Base-by-base conservation (phyloP, 805 yeast species). In the Ogataea sp. region DNA sequence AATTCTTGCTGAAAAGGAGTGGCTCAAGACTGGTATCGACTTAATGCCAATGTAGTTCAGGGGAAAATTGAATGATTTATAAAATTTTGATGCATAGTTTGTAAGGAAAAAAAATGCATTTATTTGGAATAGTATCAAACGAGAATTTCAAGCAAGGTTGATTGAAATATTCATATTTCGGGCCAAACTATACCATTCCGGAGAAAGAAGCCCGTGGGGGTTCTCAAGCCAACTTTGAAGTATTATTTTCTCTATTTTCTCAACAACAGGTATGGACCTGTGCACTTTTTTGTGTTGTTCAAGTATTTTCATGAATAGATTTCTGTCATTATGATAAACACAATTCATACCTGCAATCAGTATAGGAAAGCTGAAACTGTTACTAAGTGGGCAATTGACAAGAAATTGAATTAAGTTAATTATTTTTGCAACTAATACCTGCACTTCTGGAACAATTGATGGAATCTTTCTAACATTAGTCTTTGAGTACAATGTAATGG, bases 11-110 rank as follows among this genome's bases (percentile, higher is more conserved):
- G 51, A 58, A 3, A 50, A 53, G 33, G 61, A 61, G 37, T 69
- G 73, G 73, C 41, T 65, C 16, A 65, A 60, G 18, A 58, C 64
- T 0, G 72, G 70, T 2, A 64, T 67, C n/a, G 78, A 71, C 39
- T 66, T 69, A 47, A 48, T 69, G 17, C 67, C 68, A 1, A 38
- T 65, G 15, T 64, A 34, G 39, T n/a, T n/a, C n/a, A n/a, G n/a
- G n/a, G n/a, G n/a, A n/a, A n/a, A n/a, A n/a, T n/a, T n/a, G n/a
- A n/a, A n/a, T n/a, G n/a, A n/a, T n/a, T n/a, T n/a, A n/a, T n/a
- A n/a, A n/a, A n/a, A n/a, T n/a, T n/a, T n/a, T n/a, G n/a, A n/a
- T n/a, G n/a, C n/a, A n/a, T n/a, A n/a, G n/a, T n/a, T n/a, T n/a
- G n/a, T n/a, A n/a, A n/a, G n/a, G n/a, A n/a, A n/a, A n/a, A n/a